Evolutionary conservation across 441 rosid species (phyloP).

Genomic region (Gossypium trilobum): DNA sequence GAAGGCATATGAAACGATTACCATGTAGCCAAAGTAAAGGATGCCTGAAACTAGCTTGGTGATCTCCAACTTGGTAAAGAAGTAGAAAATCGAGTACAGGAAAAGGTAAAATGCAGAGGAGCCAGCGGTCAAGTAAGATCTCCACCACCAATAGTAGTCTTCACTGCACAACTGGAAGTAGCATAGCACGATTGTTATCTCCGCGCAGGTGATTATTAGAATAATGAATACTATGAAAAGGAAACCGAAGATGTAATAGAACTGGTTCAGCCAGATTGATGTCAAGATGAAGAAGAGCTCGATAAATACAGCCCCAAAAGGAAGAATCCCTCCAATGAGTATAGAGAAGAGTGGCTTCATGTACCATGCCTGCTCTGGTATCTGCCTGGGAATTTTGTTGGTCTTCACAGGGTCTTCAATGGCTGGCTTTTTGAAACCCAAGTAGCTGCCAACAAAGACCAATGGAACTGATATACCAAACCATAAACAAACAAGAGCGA

Average conservation of each 20-base stretch:
- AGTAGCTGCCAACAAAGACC: conserved; percentile 84
- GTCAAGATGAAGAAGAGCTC: conserved; percentile 95
- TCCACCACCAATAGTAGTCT: conserved; percentile 98
- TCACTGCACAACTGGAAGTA: conserved; percentile 95
- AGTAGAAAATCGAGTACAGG: conserved; percentile 89
- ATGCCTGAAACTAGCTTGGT: conserved; percentile 77
- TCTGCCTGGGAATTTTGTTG: conserved; percentile 82
- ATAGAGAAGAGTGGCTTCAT: conserved; percentile 86
- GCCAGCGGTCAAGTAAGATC: conserved; percentile 85
- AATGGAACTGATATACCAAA: conserved; percentile 95
- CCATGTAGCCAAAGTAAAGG: conserved; percentile 88
- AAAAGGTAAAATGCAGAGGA: conserved; percentile 84
- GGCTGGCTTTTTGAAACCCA: conserved; percentile 89
- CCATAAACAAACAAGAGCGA: conserved; percentile 90
- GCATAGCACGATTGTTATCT: conserved; percentile 81
- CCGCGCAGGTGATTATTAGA: conserved; percentile 75
- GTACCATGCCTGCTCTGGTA: conserved; percentile 95
- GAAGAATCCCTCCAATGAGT: conserved; percentile 88
- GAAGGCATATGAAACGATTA: conserved; percentile 72
- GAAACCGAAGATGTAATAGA: conserved; percentile 95
- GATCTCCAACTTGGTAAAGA: conserved; percentile 87
- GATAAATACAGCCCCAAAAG: conserved; percentile 88
- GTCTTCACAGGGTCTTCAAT: conserved; percentile 86
- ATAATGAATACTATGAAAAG: conserved; percentile 87
- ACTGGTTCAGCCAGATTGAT: conserved; percentile 93